Conservation (phyloP, 2,329 filamentous ascomycete genomes). For the Didymella lethalis region DNA sequence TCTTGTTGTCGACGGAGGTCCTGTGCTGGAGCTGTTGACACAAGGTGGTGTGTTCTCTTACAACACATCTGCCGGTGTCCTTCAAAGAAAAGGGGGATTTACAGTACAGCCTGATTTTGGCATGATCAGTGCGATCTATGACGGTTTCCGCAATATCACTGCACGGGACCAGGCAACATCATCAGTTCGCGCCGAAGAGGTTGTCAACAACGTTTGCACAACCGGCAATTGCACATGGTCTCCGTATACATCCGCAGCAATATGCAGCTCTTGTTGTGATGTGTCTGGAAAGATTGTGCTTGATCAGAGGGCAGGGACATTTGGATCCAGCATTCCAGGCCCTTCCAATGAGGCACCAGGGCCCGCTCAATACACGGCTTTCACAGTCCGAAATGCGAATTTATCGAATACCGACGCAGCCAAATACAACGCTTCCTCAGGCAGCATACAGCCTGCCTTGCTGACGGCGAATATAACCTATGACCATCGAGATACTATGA, state of each 20-base stretch:
- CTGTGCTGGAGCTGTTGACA: not conserved
- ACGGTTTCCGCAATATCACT: conserved; percentile 13
- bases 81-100: not conserved
- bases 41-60: too few relatives aligned
- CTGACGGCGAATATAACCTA: conserved; percentile 9
- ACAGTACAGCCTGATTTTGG: conserved; percentile 20
- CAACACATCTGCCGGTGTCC: not conserved
- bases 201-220: conserved; percentile 5
- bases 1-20: not conserved
- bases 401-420: not conserved
- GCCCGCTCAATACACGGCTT: not conserved
- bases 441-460: too few relatives aligned
- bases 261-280: conserved; percentile 22
- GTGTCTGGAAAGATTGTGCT: not conserved
- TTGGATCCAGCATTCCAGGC: too few relatives aligned
- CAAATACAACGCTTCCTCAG: too few relatives aligned
- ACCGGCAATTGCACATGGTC: conserved; percentile 26
- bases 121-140: conserved; percentile 20
- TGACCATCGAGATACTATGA: conserved; percentile 1
- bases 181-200: not conserved
- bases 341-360: too few relatives aligned
- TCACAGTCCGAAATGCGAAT: conserved; percentile 1
- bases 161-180: not conserved
- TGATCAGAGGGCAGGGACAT: too few relatives aligned
- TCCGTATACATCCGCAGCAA: conserved; percentile 12